Conservation (phyloP, 192 early-diverging fungal species). For the Coemansia sp. region DNA sequence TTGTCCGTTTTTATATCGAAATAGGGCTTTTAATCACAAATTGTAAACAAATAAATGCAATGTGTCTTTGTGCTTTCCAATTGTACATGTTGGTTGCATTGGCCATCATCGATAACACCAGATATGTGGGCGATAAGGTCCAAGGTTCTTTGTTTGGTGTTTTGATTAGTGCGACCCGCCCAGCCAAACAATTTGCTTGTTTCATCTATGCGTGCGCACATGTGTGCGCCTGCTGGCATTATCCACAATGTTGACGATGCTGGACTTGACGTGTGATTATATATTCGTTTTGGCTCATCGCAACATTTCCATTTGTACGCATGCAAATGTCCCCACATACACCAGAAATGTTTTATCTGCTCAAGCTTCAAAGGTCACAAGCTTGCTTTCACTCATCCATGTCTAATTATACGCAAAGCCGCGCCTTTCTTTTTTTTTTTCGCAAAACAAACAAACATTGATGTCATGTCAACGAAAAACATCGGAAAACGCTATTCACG, state of each 20-base stretch:
- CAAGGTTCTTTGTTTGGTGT: no score
- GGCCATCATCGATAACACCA: neutral
- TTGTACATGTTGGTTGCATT: neutral
- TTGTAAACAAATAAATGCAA: no score
- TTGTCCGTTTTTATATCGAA: no score
- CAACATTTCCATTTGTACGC: neutral
- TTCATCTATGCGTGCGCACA: neutral
- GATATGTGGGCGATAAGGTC: neutral
- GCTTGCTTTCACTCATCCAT: neutral
- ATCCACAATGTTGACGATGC: no score
- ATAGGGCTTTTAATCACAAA: no score
- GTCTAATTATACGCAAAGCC: neutral
- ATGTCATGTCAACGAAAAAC: no score
- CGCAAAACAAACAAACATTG: neutral
- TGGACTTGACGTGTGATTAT: no score
- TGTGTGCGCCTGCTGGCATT: neutral
- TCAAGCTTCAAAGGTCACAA: neutral
- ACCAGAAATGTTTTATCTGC: neutral
- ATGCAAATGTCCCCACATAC: no score
- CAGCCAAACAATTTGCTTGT: neutral
- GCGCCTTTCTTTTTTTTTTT: neutral
- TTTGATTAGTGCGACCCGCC: no score
- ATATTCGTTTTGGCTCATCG: neutral
- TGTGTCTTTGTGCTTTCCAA: no score
- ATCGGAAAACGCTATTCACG: slow-evolving; percentile 23